These are phyloP conservation scores for Ettlia oleoabundans DNA, from an alignment of 139 green algal genomes.

Conservation along the genomic window DNA sequence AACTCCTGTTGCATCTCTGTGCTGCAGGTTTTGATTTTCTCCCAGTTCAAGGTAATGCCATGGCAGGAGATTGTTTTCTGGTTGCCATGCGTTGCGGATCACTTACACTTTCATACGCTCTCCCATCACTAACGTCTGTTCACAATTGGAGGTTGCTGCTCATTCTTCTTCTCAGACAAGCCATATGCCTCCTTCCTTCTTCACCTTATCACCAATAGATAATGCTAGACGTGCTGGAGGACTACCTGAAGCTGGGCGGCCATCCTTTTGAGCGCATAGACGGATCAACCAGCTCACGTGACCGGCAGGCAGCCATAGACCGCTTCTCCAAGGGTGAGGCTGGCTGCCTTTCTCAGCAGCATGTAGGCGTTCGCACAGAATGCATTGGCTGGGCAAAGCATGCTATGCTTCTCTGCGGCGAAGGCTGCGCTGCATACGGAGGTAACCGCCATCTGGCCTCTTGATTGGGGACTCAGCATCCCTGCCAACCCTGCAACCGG, in stretches of 20 bases:
- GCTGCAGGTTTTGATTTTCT: neutral
- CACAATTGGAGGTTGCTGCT: too few species aligned
- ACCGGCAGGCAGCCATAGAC: conserved; percentile 91
- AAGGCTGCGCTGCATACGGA: too few species aligned
- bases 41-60: conserved; percentile 71
- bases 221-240: conserved; percentile 91
- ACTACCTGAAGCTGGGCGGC: conserved; percentile 64
- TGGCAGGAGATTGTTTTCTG: too few species aligned
- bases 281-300: conserved; percentile 56
- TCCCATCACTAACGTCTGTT: too few species aligned
- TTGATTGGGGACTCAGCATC: too few species aligned
- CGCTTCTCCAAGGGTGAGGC: conserved; percentile 64
- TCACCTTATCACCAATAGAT: conserved; percentile 83
- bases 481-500: neutral
- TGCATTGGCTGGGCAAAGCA: too few species aligned
- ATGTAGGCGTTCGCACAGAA: neutral
- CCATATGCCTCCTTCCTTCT: neutral
- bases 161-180: too few species aligned
- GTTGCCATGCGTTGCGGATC: too few species aligned
- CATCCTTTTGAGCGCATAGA: conserved; percentile 91
- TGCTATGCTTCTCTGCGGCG: too few species aligned
- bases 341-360: too few species aligned
- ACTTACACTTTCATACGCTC: too few species aligned
- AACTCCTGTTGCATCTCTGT: neutral
- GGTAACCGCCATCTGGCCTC: too few species aligned